A percentile compares a stretch with the other conserved stretches of the same genome.
These are phyloP conservation scores for Fusarium nisikadoi DNA, from an alignment of 2,329 filamentous ascomycete genomes.

Conservation along the genomic window DNA sequence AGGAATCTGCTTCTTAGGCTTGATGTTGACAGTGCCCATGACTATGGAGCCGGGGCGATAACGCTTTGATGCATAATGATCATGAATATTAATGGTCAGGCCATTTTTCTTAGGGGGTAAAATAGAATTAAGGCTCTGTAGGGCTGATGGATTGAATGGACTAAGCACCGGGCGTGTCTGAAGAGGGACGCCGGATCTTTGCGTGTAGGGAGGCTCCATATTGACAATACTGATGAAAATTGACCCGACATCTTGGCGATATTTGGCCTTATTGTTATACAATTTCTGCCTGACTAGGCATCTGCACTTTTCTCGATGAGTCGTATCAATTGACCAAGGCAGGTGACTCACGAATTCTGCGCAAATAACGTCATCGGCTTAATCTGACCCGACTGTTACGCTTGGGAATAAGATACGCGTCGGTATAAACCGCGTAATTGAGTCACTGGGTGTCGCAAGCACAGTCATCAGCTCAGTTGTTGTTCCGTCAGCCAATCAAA, in stretches of 20 bases:
- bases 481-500: neutral
- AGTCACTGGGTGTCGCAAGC: slow-evolving; percentile 9
- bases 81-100: neutral
- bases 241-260: neutral
- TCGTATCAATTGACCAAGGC: neutral
- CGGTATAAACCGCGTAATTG: slow-evolving; percentile 9
- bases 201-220: slow-evolving; percentile 19
- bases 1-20: slow-evolving; percentile 7
- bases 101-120: neutral
- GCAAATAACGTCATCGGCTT: slow-evolving; percentile 2
- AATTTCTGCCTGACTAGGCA: neutral
- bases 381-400: slow-evolving; percentile 2
- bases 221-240: neutral
- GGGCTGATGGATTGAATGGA: slow-evolving; percentile 7
- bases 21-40: slow-evolving; percentile 10
- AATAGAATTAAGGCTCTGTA: slow-evolving; percentile 10
- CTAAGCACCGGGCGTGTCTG: slow-evolving; percentile 21
- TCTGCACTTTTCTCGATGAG: neutral
- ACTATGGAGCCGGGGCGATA: slow-evolving; percentile 11
- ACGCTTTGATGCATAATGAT: slow-evolving; percentile 22
- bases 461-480: slow-evolving; percentile 1
- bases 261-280: neutral
- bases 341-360: slow-evolving; percentile 6
- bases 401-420: neutral
- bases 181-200: slow-evolving; percentile 13